These are phyloP conservation scores for Cornus kousa DNA, from an alignment of 148 eudicot genomes.

Conservation along the genomic window DNA sequence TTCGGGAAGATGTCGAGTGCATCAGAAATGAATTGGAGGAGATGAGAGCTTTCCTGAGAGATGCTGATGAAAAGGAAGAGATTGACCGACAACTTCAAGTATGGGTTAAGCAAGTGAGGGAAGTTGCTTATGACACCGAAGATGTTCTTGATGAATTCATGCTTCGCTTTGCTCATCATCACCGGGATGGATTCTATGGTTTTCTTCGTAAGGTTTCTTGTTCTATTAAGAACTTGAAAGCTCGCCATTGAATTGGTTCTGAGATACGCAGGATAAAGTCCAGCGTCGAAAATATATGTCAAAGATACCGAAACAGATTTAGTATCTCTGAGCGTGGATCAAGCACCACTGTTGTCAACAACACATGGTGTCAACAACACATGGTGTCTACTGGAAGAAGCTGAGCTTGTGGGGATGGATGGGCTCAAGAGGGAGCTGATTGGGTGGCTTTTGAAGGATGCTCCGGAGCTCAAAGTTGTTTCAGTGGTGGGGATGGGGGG, in stretches of 20 bases:
- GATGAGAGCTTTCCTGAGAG: no score
- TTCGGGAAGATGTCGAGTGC: no score
- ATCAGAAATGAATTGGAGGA: no score
- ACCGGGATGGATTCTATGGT: background rate
- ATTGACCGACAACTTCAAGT: no score
- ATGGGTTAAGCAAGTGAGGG: background rate
- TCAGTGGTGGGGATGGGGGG: conserved; percentile 10
- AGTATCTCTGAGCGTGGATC: no score
- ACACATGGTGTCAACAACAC: conserved; percentile 1
- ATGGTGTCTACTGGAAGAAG: conserved; percentile 16
- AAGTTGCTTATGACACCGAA: conserved; percentile 6
- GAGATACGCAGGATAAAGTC: no score
- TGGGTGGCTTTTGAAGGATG: background rate
- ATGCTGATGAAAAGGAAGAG: no score
- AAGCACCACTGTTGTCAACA: no score
- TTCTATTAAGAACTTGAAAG: background rate
- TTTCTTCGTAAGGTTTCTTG: background rate
- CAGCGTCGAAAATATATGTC: background rate
- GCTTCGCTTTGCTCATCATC: background rate
- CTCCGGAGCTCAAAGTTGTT: background rate
- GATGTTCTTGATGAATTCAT: background rate
- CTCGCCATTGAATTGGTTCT: background rate
- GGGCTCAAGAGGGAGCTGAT: background rate
- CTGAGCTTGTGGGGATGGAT: conserved; percentile 11
- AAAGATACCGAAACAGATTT: background rate